A percentile compares a stretch with the other conserved stretches of the same genome.
Conservation (phyloP, 2,329 filamentous ascomycete species). For the Ascochyta rabiei region DNA sequence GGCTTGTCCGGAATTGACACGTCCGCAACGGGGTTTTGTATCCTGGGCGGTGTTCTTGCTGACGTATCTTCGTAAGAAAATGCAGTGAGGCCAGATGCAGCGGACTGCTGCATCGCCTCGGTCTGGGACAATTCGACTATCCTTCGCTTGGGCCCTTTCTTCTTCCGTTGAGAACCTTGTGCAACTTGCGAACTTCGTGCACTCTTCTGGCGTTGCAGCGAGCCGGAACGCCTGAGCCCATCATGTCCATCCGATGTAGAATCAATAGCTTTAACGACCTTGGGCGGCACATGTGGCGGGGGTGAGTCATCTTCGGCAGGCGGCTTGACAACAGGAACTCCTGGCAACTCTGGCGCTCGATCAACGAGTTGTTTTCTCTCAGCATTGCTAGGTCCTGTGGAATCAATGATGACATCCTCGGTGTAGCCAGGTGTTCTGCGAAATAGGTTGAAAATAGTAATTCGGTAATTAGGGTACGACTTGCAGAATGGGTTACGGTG, state of each 20-base stretch:
- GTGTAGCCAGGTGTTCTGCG: constrained; percentile 86
- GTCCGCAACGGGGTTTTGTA: constrained; percentile 21
- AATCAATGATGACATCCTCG: constrained; percentile 89
- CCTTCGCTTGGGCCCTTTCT: constrained; percentile 62
- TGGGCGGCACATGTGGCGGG: constrained; percentile 65
- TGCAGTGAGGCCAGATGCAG: constrained; percentile 35
- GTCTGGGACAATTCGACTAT: constrained; percentile 63
- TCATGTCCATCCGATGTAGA: constrained; percentile 23
- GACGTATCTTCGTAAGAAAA: constrained; percentile 34
- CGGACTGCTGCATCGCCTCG: constrained; percentile 45
- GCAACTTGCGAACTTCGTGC: constrained; percentile 31
- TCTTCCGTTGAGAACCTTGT: constrained; percentile 61
- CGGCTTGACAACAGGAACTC: constrained; percentile 78
- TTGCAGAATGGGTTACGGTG: constrained; percentile 90
- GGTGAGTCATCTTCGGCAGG: constrained; percentile 64
- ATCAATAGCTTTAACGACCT: constrained; percentile 48
- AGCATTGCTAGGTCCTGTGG: constrained; percentile 78
- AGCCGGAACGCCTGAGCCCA: constrained; percentile 30
- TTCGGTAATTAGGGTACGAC: constrained; percentile 81
- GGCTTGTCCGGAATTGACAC: constrained; percentile 24
- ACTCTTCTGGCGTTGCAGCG: constrained; percentile 46
- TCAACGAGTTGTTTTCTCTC: constrained; percentile 87
- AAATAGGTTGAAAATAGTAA: constrained; percentile 96
- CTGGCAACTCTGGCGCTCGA: constrained; percentile 75
- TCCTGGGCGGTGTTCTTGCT: constrained; percentile 26